Evolutionary conservation across 352 stramenopile species (phyloP).

Genomic region (Discostella stelligera): DNA sequence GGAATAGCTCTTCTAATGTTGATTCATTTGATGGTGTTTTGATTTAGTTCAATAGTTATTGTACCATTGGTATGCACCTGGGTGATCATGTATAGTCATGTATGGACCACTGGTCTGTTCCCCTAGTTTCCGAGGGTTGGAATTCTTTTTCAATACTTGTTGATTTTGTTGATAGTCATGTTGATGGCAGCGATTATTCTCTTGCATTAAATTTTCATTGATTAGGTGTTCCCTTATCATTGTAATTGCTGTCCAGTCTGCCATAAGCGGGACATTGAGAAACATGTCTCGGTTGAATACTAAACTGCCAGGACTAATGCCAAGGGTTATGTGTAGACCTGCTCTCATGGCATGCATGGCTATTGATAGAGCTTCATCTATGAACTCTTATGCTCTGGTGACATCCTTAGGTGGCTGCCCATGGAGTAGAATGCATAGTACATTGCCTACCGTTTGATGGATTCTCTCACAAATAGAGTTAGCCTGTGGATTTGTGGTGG

Average conservation of each 20-base stretch:
- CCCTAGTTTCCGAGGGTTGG: conserved; percentile 27
- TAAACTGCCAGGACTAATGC: conserved; percentile 40
- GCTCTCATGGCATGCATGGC: no score
- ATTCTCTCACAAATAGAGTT: conserved; percentile 51
- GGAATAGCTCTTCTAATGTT: conserved; percentile 34
- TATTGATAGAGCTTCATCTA: conserved; percentile 48
- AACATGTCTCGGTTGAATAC: no score
- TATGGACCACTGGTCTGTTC: conserved; percentile 28
- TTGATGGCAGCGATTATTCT: conserved; percentile 21
- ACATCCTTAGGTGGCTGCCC: conserved; percentile 31
- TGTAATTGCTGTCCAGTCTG: conserved; percentile 40
- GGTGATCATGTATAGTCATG: conserved; percentile 18
- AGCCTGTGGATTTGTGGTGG: conserved; percentile 48
- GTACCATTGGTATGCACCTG: conserved; percentile 50
- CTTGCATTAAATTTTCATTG: conserved; percentile 23
- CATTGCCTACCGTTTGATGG: no score
- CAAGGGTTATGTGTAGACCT: conserved; percentile 25
- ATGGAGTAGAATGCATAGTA: conserved; percentile 33
- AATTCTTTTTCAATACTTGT: conserved; percentile 26
- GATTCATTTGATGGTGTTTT: conserved; percentile 26
- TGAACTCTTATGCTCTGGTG: conserved; percentile 23
- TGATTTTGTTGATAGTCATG: conserved; percentile 37
- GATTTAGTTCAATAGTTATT: conserved; percentile 34
- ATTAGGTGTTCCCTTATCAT: conserved; percentile 33
- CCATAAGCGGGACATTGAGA: no score